phyloP scores from a whole-genome alignment of 495 filamentous ascomycete species.

The Penicillium pancosmium region DNA sequence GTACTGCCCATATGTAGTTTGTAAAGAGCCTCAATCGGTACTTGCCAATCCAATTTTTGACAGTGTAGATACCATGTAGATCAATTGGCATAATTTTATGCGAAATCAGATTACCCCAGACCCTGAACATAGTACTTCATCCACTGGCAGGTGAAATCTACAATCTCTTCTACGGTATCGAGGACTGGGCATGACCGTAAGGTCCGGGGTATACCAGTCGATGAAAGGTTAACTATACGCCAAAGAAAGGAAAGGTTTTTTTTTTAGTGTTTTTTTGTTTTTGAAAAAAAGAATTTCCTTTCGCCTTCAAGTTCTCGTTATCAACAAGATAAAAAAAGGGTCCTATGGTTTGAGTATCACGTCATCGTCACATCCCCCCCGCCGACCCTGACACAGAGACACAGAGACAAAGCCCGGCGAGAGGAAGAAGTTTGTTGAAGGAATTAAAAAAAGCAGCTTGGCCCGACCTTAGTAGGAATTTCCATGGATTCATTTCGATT shows the following conservation, averaged over 20 bases:
- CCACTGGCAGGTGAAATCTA: too few species aligned
- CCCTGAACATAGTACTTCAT: too few species aligned
- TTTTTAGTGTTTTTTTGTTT: slow-evolving; percentile 22
- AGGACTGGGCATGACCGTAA: too few species aligned
- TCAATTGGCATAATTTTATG: too few species aligned
- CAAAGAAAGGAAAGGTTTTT: slow-evolving; percentile 11
- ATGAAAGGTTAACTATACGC: too few species aligned
- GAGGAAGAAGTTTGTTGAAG: slow-evolving; percentile 4
- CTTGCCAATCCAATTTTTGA: too few species aligned
- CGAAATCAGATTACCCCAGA: too few species aligned
- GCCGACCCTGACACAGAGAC: slow-evolving; percentile 26
- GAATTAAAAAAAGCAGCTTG: slow-evolving; percentile 5
- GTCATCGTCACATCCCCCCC: slow-evolving; percentile 39
- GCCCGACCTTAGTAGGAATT: slow-evolving; percentile 3
- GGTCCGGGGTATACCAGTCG: too few species aligned
- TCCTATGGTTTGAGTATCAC: slow-evolving; percentile 32
- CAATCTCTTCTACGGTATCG: too few species aligned
- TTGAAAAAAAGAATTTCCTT: slow-evolving; percentile 33
- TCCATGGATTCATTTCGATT: slow-evolving; percentile 4
- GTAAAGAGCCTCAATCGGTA: too few species aligned
- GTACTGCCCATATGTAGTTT: too few species aligned
- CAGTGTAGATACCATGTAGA: too few species aligned
- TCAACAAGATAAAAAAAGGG: slow-evolving; percentile 31
- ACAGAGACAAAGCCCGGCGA: slow-evolving; percentile 17
- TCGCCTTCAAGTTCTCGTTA: slow-evolving; percentile 33